phyloP scores from a whole-genome alignment of 2,329 filamentous ascomycete genomes.

The Fusarium praegraminearum region DNA sequence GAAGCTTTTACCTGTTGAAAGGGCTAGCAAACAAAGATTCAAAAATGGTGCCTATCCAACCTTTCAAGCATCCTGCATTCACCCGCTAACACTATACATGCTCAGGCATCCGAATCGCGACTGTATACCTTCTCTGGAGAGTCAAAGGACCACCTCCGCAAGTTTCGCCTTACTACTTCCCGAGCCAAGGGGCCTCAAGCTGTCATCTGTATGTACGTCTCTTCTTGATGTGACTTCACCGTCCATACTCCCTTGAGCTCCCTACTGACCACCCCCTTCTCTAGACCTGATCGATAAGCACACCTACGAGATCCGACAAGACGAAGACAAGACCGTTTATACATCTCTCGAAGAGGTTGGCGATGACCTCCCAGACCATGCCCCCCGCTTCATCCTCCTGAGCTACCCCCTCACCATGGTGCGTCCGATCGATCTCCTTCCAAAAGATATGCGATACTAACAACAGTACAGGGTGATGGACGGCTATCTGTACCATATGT shows the following conservation, averaged over 20 bases:
- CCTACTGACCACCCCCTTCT: slow-evolving; percentile 37
- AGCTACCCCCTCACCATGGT: slow-evolving; percentile 93
- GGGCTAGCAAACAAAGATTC: background rate
- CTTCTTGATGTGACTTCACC: background rate
- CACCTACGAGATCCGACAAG: slow-evolving; percentile 88
- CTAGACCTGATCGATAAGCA: slow-evolving; percentile 90
- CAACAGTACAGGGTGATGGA: slow-evolving; percentile 73
- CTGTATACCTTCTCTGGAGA: slow-evolving; percentile 93
- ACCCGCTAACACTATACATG: slow-evolving; percentile 29
- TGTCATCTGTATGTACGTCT: slow-evolving; percentile 84
- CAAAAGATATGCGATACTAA: slow-evolving; percentile 27
- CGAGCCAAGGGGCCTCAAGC: slow-evolving; percentile 88
- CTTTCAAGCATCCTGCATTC: background rate
- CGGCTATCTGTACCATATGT: slow-evolving; percentile 92
- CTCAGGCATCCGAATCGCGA: slow-evolving; percentile 78
- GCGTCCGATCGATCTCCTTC: slow-evolving; percentile 47
- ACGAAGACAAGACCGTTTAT: slow-evolving; percentile 82
- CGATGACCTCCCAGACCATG: slow-evolving; percentile 92
- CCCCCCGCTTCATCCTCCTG: slow-evolving; percentile 88
- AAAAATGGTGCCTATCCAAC: slow-evolving; percentile 34
- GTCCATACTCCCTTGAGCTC: background rate
- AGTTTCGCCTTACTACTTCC: slow-evolving; percentile 93
- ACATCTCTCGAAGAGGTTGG: slow-evolving; percentile 81
- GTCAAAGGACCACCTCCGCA: slow-evolving; percentile 89
- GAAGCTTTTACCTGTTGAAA: background rate